A percentile compares a stretch with the other conserved stretches of the same genome.
phyloP scores from a whole-genome alignment of 1,284 basidiomycete genomes.

The Peniophora sp. region DNA sequence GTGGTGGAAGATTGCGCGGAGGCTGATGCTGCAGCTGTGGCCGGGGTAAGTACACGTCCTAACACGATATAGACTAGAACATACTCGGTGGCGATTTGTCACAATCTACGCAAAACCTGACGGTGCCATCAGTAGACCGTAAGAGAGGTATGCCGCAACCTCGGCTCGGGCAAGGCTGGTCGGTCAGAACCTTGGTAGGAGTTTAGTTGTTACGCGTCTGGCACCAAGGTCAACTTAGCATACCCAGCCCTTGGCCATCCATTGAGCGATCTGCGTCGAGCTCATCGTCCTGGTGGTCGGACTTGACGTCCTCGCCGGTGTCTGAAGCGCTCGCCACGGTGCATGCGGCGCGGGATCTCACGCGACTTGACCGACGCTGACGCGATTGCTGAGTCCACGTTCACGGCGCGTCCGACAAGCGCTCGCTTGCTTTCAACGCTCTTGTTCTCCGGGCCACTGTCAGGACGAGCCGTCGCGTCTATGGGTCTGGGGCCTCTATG shows the following conservation, averaged over 20 bases:
- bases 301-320: neutral
- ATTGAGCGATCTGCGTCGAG: slow-evolving; percentile 43
- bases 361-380: too few relatives aligned
- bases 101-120: slow-evolving; percentile 58
- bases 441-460: neutral
- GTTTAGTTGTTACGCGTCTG: slow-evolving; percentile 8
- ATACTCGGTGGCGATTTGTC: slow-evolving; percentile 17
- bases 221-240: slow-evolving; percentile 11
- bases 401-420: too few relatives aligned
- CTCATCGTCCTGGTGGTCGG: neutral
- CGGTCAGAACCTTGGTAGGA: slow-evolving; percentile 50
- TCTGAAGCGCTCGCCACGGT: slow-evolving; percentile 1
- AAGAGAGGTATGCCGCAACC: slow-evolving; percentile 59
- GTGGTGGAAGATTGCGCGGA: slow-evolving; percentile 21
- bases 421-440: neutral
- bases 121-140: slow-evolving; percentile 49
- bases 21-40: slow-evolving; percentile 10
- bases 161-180: slow-evolving; percentile 47
- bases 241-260: slow-evolving; percentile 76
- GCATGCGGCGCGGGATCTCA: too few relatives aligned
- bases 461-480: slow-evolving; percentile 12
- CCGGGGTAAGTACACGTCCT: neutral
- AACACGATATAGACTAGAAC: slow-evolving; percentile 1
- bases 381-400: too few relatives aligned
- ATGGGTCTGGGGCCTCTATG: slow-evolving; percentile 65